Percentiles rank a stretch among this genome's conserved stretches.
Evolutionary conservation across 208 protist species (phyloP).

Genomic region (Acanthamoeba healyi): DNA sequence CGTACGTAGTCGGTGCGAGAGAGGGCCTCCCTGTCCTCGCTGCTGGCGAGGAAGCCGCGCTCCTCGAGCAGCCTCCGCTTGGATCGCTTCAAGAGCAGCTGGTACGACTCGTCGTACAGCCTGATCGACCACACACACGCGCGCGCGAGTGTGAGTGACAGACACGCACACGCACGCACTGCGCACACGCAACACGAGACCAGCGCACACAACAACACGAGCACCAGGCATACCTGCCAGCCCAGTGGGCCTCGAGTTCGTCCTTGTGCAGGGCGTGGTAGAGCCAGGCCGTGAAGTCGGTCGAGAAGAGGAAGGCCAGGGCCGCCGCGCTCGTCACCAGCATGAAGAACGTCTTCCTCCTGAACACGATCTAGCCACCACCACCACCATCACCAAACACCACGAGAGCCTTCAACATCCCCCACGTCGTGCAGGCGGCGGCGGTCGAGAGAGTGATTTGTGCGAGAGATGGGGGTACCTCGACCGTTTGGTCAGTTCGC

Average conservation of each 20-base stretch:
- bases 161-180: no score
- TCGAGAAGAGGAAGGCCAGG: conserved; percentile 19
- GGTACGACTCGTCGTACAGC: conserved; percentile 28
- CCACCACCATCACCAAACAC: neutral
- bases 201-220: no score
- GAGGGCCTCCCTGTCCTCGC: neutral
- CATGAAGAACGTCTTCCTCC: conserved; percentile 5
- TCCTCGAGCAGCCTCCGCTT: neutral
- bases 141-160: no score
- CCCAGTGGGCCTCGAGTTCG: conserved; percentile 30
- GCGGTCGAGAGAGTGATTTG: no score
- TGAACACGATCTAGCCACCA: conserved; percentile 14
- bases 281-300: conserved; percentile 12
- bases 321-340: neutral
- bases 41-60: neutral
- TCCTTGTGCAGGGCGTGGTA: conserved; percentile 8
- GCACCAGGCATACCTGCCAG: neutral
- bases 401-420: no score
- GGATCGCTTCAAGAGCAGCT: conserved; percentile 33
- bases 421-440: no score
- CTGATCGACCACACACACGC: neutral
- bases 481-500: neutral
- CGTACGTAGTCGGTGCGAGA: neutral
- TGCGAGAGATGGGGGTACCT: neutral
- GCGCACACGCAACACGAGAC: no score